Evolutionary conservation across 129 eudicot genomes (phyloP), one percentile per base, ranked within the genome.

Genomic region (Centella asiatica): DNA sequence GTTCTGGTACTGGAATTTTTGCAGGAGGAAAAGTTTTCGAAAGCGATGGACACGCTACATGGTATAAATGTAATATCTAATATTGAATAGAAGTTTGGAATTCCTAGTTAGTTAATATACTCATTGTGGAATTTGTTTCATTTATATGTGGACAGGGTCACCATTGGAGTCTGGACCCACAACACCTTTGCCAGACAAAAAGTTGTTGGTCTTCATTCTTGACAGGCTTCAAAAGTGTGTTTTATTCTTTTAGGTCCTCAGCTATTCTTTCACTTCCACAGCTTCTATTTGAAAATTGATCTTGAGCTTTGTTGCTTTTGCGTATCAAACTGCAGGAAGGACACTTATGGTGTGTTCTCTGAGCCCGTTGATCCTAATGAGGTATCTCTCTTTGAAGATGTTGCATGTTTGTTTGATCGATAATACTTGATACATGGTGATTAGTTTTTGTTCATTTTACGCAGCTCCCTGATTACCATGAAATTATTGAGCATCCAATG

Each of bases 221-320:
- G 95, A 92, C 66, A 92, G 89, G 69, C 96, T 92, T 72, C 99
- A 92, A 84, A 87, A 87, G 99, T 92, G 66, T 64, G 85, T 71
- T 57, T 28, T 60, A 63, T 76, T 80, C 65, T 73, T 71, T 69
- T 55, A 59, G 44, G 72, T 70, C 68, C 70, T 14, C 70, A 46
- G 68, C 23, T 74, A 22, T 65, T 53, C 61, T 65, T 57, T 63
- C 57, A 63, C 33, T 36, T 64, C 51, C 47, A 19, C 74, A 36
- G 60, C 74, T 69, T 34, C 5, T 20, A 8, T 57, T 62, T 76
- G 60, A 61, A 15, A 72, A 50, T 69, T 31, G 57, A 34, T 56
- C 62, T 22, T 61, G n/a, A 2, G 52, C 37, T 50, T 48, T 39
- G 27, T 37, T 64, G 55, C 32, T 64, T 72, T 12, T 64, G 37